Evolutionary conservation across 768 basidiomycete species (phyloP).

Genomic region (Lactarius psammicola): DNA sequence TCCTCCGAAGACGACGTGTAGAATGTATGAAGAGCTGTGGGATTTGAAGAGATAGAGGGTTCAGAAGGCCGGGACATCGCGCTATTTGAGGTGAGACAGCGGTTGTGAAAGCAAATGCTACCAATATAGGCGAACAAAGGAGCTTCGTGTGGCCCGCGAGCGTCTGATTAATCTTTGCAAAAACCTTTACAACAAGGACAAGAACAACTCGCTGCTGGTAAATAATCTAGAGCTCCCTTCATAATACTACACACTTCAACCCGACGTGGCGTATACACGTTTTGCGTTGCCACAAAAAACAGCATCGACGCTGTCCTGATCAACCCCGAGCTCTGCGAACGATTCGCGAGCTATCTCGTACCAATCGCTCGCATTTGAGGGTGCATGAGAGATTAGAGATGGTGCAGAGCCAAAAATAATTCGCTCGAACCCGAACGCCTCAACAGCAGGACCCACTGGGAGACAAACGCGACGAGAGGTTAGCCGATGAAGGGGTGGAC

Average conservation of each 20-base stretch:
- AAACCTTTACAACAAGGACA: conserved; percentile 11
- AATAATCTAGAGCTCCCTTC: not conserved
- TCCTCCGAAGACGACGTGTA: not conserved
- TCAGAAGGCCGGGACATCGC: not conserved
- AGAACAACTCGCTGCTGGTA: conserved; percentile 2
- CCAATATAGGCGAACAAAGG: conserved; percentile 22
- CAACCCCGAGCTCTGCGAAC: conserved; percentile 74
- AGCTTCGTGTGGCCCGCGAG: not conserved
- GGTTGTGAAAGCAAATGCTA: not conserved
- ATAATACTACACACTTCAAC: not conserved
- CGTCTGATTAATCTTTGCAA: not conserved
- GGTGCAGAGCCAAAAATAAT: conserved; percentile 83
- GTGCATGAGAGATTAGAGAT: conserved; percentile 47
- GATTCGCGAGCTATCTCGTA: conserved; percentile 79
- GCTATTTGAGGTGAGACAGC: conserved; percentile 9
- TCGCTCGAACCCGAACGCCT: conserved; percentile 81
- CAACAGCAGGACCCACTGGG: conserved; percentile 75
- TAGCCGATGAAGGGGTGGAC: conserved; percentile 15
- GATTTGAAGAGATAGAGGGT: not conserved
- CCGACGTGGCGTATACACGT: conserved; percentile 38
- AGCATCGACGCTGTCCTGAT: conserved; percentile 72
- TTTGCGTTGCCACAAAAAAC: conserved; percentile 61
- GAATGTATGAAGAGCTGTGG: not conserved
- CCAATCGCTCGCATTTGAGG: conserved; percentile 64
- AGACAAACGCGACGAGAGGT: conserved; percentile 8